A percentile compares a stretch with the other conserved stretches of the same genome.
These are phyloP conservation scores for Aureobasidium melanogenum DNA, from an alignment of 2,329 filamentous ascomycete genomes.

Conservation along the genomic window DNA sequence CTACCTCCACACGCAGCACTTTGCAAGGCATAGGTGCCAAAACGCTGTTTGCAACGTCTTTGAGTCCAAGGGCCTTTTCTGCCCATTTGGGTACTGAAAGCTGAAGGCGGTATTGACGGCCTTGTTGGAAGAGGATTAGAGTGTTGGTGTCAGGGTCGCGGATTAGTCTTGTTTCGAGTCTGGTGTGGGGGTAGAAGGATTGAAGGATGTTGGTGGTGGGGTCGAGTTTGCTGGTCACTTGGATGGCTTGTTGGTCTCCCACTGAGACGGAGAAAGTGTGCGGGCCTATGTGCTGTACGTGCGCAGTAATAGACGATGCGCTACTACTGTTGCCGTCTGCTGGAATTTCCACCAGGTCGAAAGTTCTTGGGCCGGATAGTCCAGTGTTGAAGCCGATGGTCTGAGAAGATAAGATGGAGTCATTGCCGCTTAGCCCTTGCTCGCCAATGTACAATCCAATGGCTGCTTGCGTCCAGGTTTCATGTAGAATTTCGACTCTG, in stretches of 20 bases:
- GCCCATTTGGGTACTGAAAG: conserved; percentile 64
- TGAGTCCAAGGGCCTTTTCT: conserved; percentile 76
- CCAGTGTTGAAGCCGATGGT: conserved; percentile 52
- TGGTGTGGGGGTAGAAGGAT: conserved; percentile 72
- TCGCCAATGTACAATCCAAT: conserved; percentile 50
- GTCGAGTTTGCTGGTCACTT: conserved; percentile 40
- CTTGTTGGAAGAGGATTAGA: conserved; percentile 66
- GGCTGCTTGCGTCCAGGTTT: conserved; percentile 80
- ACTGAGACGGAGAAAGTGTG: conserved; percentile 44
- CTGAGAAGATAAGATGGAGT: conserved; percentile 34
- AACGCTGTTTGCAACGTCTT: conserved; percentile 73
- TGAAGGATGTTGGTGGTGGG: conserved; percentile 46
- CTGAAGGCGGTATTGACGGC: conserved; percentile 48
- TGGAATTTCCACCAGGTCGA: conserved; percentile 44
- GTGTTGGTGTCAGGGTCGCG: conserved; percentile 42
- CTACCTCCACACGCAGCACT: conserved; percentile 79
- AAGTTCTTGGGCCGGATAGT: conserved; percentile 51
- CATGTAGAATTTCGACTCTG: conserved; percentile 51
- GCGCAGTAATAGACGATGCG: conserved; percentile 25
- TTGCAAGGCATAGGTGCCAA: conserved; percentile 97
- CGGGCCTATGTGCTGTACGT: conserved; percentile 39
- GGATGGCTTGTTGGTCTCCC: conserved; percentile 22
- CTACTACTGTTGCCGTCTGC: conserved; percentile 33
- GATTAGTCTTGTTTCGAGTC: conserved; percentile 72
- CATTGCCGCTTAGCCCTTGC: conserved; percentile 37